Conservation (phyloP, 2,329 filamentous ascomycete species). For the Venturia effusa region DNA sequence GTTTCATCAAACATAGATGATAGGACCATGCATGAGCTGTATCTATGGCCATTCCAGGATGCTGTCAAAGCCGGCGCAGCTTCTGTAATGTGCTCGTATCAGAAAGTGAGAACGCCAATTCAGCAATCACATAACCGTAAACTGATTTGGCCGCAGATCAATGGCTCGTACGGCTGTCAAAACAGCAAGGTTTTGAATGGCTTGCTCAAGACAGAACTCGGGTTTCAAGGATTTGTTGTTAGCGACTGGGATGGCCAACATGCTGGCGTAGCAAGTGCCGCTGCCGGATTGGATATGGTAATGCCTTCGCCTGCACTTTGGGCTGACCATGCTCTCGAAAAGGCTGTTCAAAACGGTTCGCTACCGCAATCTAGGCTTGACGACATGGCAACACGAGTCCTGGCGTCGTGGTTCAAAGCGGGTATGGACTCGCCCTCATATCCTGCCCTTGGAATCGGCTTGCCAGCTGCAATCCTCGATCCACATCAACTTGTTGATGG, state of each 20-base stretch:
- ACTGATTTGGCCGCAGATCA: constrained; percentile 39
- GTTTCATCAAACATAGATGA: constrained; percentile 18
- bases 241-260: constrained; percentile 22
- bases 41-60: constrained; percentile 22
- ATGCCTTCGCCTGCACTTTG: constrained; percentile 15
- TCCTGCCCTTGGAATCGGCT: constrained; percentile 5
- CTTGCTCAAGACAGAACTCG: constrained; percentile 52
- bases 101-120: constrained; percentile 34
- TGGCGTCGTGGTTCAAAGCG: constrained; percentile 16
- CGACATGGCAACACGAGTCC: constrained; percentile 23
- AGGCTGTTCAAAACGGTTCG: constrained; percentile 23
- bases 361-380: constrained; percentile 20
- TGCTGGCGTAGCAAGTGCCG: constrained; percentile 18
- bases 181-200: constrained; percentile 50
- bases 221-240: constrained; percentile 21
- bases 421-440: background rate
- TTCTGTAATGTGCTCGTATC: constrained; percentile 25
- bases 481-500: constrained; percentile 35
- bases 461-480: background rate
- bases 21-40: constrained; percentile 22
- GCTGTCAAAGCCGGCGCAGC: constrained; percentile 20
- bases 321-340: constrained; percentile 16
- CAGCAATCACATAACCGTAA: constrained; percentile 33
- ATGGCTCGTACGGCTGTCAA: constrained; percentile 30
- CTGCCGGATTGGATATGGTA: constrained; percentile 22